Conservation (phyloP, 345 rosid species). For the Corymbia maculata region DNA sequence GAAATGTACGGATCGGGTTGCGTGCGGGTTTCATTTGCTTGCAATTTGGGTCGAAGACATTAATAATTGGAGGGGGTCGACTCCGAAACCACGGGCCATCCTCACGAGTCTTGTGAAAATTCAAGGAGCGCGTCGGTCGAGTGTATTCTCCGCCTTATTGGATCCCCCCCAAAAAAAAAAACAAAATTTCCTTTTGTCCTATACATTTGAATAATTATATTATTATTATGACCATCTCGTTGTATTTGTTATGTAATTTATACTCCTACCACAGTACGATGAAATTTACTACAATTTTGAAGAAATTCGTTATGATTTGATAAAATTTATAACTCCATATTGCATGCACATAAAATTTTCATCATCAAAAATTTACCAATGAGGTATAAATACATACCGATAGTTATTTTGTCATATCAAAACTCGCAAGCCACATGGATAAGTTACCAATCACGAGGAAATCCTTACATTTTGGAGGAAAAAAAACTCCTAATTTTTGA, state of each 20-base stretch:
- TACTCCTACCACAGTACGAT: background rate
- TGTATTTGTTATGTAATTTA: background rate
- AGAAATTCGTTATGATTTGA: background rate
- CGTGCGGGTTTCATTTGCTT: background rate
- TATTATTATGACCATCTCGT: background rate
- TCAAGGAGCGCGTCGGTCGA: background rate
- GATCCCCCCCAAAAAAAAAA: background rate
- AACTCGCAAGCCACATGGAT: background rate
- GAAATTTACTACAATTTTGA: background rate
- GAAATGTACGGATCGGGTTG: background rate
- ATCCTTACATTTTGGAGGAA: background rate
- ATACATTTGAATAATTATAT: background rate
- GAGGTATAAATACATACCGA: background rate
- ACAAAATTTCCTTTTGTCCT: background rate
- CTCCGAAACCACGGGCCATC: background rate
- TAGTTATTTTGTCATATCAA: accelerated
- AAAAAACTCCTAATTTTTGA: background rate
- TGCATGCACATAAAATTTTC: accelerated
- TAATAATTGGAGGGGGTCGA: background rate
- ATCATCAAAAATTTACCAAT: accelerated
- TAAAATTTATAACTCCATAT: background rate
- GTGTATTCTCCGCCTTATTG: background rate
- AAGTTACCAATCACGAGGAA: background rate
- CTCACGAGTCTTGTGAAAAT: background rate
- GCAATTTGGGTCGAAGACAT: background rate